Evolutionary conservation across 306 rosid species (phyloP), one percentile per base, ranked within the genome.

Genomic region (Vachellia pachyceras): DNA sequence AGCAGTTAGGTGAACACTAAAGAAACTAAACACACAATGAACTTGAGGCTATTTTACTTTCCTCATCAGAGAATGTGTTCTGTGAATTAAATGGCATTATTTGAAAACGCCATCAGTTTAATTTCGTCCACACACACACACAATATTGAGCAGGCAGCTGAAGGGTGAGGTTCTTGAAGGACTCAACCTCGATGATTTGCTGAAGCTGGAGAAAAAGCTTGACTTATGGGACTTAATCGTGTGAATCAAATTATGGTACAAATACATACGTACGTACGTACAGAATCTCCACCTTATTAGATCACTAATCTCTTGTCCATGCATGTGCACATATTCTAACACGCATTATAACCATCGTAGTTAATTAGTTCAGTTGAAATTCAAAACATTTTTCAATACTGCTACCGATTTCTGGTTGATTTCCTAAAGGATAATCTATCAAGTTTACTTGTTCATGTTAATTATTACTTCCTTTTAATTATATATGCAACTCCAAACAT

Each of bases 111-210:
- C 33, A 29, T 29, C 33, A 29, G 33, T 29, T 29, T 29, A 29
- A 29, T 29, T 29, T 29, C 33, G 1, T 29, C 33, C 33, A 29
- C 33, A 29, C 33, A 29, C 33, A 29, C 33, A 29, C 33, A 29
- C 33, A 29, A 44, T 69, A 67, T 45, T 41, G 42, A 61, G 2
- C 52, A 84, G 87, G 72, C 54, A 72, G 37, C 37, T 84, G 66
- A 80, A 42, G 25, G 84, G 84, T 29, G 84, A 80, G 52, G 79
- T 75, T 76, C 50, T 84, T 61, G 45, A 84, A 69, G 84, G 79
- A 45, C 41, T 84, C 35, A 65, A 41, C 55, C 9, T 84, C 5
- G 78, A 84, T 29, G 87, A 74, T 4, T 42, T 84, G 47, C 39
- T 12, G 36, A 52, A 71, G 41, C 61, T 80, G 33, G 84, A 80